Conservation (phyloP, 345 rosid species). For the Cardiospermum halicacabum region DNA sequence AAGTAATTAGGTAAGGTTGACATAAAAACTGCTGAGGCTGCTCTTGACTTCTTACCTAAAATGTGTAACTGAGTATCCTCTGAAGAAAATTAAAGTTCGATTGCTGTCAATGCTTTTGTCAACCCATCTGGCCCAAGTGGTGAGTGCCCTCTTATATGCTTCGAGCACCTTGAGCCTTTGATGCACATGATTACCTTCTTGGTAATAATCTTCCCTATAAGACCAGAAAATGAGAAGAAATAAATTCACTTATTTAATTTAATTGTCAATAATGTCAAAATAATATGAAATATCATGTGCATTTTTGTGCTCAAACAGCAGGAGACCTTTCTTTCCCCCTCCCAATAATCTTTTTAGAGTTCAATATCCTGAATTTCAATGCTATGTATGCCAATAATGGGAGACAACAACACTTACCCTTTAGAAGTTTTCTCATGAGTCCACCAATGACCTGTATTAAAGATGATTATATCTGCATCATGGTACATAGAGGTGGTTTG, state of each 20-base stretch:
- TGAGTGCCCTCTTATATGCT: constrained; percentile 75
- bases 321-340: neutral
- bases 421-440: constrained; percentile 90
- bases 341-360: neutral
- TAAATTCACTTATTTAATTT: neutral
- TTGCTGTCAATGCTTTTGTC: constrained; percentile 51
- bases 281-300: neutral
- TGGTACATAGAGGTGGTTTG: constrained; percentile 56
- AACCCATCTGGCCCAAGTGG: constrained; percentile 87
- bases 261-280: neutral
- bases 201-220: constrained; percentile 72
- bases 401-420: constrained; percentile 44
- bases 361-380: neutral
- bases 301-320: neutral
- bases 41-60: constrained; percentile 44
- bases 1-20: neutral
- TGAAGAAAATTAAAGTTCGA: constrained; percentile 57
- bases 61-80: constrained; percentile 86
- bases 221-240: constrained; percentile 4
- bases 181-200: constrained; percentile 73
- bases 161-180: constrained; percentile 70
- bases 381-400: neutral
- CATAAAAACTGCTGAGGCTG: neutral
- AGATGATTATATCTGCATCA: constrained; percentile 74
- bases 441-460: constrained; percentile 99